Evolutionary conservation across 2,329 filamentous ascomycete species (phyloP).

Genomic region (Trichoderma brevicompactum): DNA sequence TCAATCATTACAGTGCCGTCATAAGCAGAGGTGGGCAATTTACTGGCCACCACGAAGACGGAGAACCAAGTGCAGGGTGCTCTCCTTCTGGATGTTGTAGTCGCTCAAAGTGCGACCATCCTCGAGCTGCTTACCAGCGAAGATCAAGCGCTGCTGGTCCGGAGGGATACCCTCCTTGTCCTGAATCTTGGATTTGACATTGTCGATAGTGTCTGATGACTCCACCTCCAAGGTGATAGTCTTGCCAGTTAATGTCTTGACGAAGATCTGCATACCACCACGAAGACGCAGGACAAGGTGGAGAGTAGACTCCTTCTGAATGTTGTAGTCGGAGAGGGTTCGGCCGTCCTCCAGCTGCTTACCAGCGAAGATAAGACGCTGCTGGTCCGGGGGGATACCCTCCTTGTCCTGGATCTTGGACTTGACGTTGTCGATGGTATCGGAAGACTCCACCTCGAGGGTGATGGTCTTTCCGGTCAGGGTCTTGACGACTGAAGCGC

Average conservation of each 20-base stretch:
- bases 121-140: conserved; percentile 94
- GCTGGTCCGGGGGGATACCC: conserved; percentile 92
- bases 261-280: conserved; percentile 78
- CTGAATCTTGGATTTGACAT: conserved; percentile 97
- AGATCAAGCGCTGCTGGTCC: conserved; percentile 94
- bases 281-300: conserved; percentile 81
- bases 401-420: conserved; percentile 92
- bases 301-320: conserved; percentile 86
- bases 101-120: conserved; percentile 88
- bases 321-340: conserved; percentile 93
- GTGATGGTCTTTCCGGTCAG: conserved; percentile 94
- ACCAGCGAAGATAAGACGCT: conserved; percentile 89
- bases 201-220: conserved; percentile 90
- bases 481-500: conserved; percentile 69
- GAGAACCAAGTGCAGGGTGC: conserved; percentile 82
- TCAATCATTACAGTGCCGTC: conserved; percentile 15
- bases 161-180: conserved; percentile 98
- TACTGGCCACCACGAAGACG: conserved; percentile 81
- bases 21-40: conserved; percentile 26
- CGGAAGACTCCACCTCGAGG: conserved; percentile 83
- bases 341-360: conserved; percentile 94
- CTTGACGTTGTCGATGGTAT: conserved; percentile 95
- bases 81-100: conserved; percentile 97
- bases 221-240: conserved; percentile 93
- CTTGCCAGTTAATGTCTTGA: conserved; percentile 89